Evolutionary conservation across 2,329 filamentous ascomycete species (phyloP), one percentile per base, ranked within the genome.

Genomic region (Cercospora sp.): DNA sequence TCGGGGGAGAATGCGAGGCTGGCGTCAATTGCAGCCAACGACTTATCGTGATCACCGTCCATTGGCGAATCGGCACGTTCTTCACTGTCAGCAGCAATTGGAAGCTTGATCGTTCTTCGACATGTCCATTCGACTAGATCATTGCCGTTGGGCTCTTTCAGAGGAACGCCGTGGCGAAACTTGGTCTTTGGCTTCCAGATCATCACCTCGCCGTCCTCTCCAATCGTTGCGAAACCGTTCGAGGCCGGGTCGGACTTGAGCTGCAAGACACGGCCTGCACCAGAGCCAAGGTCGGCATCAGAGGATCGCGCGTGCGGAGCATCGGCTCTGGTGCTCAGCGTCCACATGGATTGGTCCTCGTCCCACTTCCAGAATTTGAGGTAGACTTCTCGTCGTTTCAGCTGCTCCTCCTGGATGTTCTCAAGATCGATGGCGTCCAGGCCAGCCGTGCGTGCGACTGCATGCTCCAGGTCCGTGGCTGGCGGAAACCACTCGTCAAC

Each of bases 401-500:
- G 63, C 79, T 83, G 76, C 69, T 85, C 81, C 63, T 83, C 82
- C 8, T 72, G 64, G 8, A 74, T 67, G 45, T 71, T 73, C 13
- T 77, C 74, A 60, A 81, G 75, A 53, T 81, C 79, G 4, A 66
- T 65, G 10, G 63, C 42, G 16, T 67, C 71, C 9, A 71, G 62
- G 5, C 59, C 65, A 31, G 65, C 48, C 5, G 67, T 70, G 31
- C 67, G 67, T 12, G 78, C 74, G 62, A 83, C 79, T 30, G 91
- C 78, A 65, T 85, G 85, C 45, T 87, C 85, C 13, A 91, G 80
- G 75, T 97, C 93, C 68, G 86, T 83, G 12, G 82, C 81, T 9
- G 91, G 88, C 1, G 93, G 93, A 62, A 86, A 85, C 95, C 95
- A 99, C 75, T 94, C 91, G 77, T 99, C 95, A 1, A 97, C 87